These are phyloP conservation scores for Rhodamnia rubescens DNA, from an alignment of 345 rosid species.

Conservation along the genomic window DNA sequence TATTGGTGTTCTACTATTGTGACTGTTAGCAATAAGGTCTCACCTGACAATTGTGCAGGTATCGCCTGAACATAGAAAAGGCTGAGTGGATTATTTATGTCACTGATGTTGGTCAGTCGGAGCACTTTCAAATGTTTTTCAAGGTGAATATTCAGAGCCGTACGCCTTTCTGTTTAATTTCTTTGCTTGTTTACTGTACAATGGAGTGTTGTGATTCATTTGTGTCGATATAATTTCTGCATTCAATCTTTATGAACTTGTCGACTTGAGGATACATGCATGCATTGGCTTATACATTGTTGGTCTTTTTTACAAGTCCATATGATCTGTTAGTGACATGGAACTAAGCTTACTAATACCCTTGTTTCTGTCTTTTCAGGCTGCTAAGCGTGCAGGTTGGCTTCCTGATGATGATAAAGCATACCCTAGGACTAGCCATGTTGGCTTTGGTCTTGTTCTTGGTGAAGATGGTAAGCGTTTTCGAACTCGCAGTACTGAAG, in stretches of 20 bases:
- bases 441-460: constrained; percentile 90
- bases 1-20: background rate
- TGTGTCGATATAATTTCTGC: background rate
- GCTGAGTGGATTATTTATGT: constrained; percentile 95
- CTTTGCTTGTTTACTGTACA: background rate
- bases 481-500: constrained; percentile 78
- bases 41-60: constrained; percentile 29
- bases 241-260: background rate
- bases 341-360: background rate
- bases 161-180: background rate
- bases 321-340: background rate
- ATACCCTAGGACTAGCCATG: constrained; percentile 73
- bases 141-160: constrained; percentile 35
- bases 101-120: constrained; percentile 97
- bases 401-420: constrained; percentile 45
- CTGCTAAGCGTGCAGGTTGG: constrained; percentile 86
- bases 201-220: background rate
- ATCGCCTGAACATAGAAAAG: constrained; percentile 86
- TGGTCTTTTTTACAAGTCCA: background rate
- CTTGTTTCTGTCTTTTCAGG: constrained; percentile 32
- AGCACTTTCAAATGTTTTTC: constrained; percentile 87
- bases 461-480: constrained; percentile 95
- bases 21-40: background rate
- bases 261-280: background rate
- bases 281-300: background rate